These are phyloP conservation scores for Guyanaporus albipodus DNA, from an alignment of 768 basidiomycete genomes.

Conservation along the genomic window DNA sequence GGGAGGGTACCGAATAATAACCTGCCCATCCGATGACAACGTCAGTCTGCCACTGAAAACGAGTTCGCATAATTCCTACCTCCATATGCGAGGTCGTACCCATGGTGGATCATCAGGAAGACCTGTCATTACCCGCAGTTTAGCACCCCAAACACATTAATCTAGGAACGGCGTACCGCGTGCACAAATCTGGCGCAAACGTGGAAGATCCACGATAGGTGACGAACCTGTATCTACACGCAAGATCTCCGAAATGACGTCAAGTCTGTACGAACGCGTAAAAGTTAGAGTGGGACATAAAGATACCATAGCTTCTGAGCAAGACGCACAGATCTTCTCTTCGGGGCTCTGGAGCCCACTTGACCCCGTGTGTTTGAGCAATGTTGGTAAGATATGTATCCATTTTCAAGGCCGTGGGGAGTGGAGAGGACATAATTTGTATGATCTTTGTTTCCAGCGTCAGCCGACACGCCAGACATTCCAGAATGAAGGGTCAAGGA, in stretches of 20 bases:
- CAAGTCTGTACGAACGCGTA: conserved; percentile 37
- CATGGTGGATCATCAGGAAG: conserved; percentile 71
- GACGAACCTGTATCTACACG: conserved; percentile 40
- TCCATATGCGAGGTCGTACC: conserved; percentile 77
- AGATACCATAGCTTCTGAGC: background rate
- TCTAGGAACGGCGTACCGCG: conserved; percentile 45
- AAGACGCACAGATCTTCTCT: conserved; percentile 58
- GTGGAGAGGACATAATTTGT: conserved; percentile 46
- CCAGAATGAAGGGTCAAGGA: background rate
- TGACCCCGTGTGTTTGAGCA: conserved; percentile 48
- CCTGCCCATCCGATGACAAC: conserved; percentile 31
- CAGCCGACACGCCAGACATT: background rate
- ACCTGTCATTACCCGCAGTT: conserved; percentile 48
- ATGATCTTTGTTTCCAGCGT: conserved; percentile 38
- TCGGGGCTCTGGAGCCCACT: conserved; percentile 59
- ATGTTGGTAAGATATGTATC: conserved; percentile 53
- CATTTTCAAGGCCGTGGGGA: conserved; percentile 53
- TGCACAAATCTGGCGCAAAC: conserved; percentile 53
- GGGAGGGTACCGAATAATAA: conserved; percentile 64
- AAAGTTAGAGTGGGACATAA: background rate
- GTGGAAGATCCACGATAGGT: conserved; percentile 51
- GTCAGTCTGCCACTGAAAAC: conserved; percentile 4
- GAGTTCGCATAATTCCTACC: conserved; percentile 39
- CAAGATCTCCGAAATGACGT: conserved; percentile 56
- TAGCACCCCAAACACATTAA: background rate